Conservation (phyloP, 2,329 filamentous ascomycete species). For the Trichoderma breve region DNA sequence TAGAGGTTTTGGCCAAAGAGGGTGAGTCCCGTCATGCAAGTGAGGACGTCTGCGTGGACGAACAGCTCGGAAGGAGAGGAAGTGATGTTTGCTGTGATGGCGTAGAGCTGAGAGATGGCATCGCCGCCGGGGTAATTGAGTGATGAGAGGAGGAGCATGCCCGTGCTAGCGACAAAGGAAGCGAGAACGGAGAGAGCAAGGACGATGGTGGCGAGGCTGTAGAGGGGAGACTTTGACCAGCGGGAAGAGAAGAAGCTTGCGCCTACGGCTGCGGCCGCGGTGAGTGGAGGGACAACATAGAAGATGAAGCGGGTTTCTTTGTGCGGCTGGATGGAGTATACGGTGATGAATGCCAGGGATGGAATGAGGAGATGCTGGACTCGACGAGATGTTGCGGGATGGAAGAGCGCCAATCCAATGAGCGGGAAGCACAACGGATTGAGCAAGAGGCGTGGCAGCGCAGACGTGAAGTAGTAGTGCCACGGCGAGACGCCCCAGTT, state of each 20-base stretch:
- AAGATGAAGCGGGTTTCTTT: slow-evolving; percentile 97
- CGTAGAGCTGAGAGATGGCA: slow-evolving; percentile 60
- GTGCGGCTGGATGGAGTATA: slow-evolving; percentile 89
- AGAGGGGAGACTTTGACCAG: slow-evolving; percentile 58
- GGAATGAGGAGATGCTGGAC: slow-evolving; percentile 60
- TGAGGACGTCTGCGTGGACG: slow-evolving; percentile 63
- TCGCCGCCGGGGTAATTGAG: slow-evolving; percentile 93
- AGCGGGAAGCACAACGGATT: slow-evolving; percentile 69
- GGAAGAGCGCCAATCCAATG: slow-evolving; percentile 50
- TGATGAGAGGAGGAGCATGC: slow-evolving; percentile 74
- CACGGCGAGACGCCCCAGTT: slow-evolving; percentile 86
- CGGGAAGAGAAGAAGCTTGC: slow-evolving; percentile 69
- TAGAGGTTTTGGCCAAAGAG: slow-evolving; percentile 57
- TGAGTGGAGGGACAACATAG: slow-evolving; percentile 79
- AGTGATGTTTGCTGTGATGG: slow-evolving; percentile 28
- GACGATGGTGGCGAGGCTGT: slow-evolving; percentile 51
- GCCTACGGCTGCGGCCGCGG: slow-evolving; percentile 70
- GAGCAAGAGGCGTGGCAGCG: slow-evolving; percentile 77
- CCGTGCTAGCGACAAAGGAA: slow-evolving; percentile 59
- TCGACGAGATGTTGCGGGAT: slow-evolving; percentile 44
- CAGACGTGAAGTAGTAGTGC: slow-evolving; percentile 81
- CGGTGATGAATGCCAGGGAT: slow-evolving; percentile 65
- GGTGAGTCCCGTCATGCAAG: slow-evolving; percentile 70
- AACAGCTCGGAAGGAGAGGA: slow-evolving; percentile 31
- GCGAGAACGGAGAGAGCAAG: slow-evolving; percentile 59